Conservation (phyloP, 2,329 filamentous ascomycete genomes). For the Talaromyces sp. region DNA sequence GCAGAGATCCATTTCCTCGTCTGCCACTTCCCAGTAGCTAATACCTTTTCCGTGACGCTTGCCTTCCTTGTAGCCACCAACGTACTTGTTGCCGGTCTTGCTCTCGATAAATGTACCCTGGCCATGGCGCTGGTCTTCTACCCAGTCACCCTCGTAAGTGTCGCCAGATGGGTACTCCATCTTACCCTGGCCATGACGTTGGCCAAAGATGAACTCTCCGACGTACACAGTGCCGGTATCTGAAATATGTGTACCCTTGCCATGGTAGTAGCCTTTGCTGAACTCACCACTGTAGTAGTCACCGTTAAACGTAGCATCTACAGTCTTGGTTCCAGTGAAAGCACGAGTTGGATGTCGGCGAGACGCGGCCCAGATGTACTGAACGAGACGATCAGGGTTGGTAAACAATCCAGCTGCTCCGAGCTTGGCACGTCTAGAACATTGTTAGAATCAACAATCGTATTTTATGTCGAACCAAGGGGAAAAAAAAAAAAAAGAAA, state of each 20-base stretch:
- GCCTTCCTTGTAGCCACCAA: slow-evolving; percentile 58
- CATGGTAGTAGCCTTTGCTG: slow-evolving; percentile 51
- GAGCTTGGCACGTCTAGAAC: slow-evolving; percentile 31
- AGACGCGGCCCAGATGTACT: slow-evolving; percentile 45
- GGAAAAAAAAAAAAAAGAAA: no score
- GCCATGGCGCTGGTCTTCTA: slow-evolving; percentile 49
- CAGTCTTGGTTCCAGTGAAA: slow-evolving; percentile 47
- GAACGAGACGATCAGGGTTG: slow-evolving; percentile 37
- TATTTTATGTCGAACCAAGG: no score
- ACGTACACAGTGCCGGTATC: slow-evolving; percentile 55
- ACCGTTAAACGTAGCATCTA: slow-evolving; percentile 52
- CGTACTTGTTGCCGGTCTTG: slow-evolving; percentile 58
- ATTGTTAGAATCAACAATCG: slow-evolving; percentile 15
- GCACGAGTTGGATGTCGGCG: slow-evolving; percentile 45
- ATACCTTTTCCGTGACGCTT: slow-evolving; percentile 60
- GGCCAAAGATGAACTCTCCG: slow-evolving; percentile 52
- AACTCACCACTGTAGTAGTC: slow-evolving; percentile 56
- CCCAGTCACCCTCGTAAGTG: slow-evolving; percentile 47
- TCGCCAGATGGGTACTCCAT: slow-evolving; percentile 57
- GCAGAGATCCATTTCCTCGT: slow-evolving; percentile 58
- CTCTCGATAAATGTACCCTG: slow-evolving; percentile 55
- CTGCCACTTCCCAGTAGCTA: slow-evolving; percentile 59
- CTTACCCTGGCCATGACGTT: slow-evolving; percentile 54
- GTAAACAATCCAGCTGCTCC: slow-evolving; percentile 35
- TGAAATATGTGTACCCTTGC: slow-evolving; percentile 52